Percentiles rank a stretch among this genome's conserved stretches.
These are phyloP conservation scores for Angomonas ambiguus DNA, from an alignment of 208 protist species.

Conservation along the genomic window DNA sequence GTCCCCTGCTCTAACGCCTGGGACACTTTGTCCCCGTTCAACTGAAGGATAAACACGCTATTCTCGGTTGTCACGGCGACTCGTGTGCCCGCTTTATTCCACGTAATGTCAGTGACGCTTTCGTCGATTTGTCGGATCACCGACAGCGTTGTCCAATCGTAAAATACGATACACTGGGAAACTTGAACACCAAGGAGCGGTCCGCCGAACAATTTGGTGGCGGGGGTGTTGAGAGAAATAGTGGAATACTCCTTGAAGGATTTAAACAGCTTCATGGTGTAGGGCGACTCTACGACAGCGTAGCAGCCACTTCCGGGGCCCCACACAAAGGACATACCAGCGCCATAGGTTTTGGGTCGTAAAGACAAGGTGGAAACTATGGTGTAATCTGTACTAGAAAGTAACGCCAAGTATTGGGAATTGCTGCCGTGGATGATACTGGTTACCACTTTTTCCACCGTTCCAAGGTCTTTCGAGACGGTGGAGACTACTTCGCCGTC, in stretches of 20 bases:
- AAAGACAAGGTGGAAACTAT: constrained; percentile 96
- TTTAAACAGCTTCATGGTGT: constrained; percentile 93
- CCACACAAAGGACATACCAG: constrained; percentile 96
- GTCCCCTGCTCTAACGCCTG: constrained; percentile 52
- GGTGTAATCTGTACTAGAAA: constrained; percentile 97
- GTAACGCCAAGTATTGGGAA: constrained; percentile 93
- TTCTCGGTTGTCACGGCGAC: constrained; percentile 87
- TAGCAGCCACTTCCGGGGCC: constrained; percentile 85
- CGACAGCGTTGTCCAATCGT: constrained; percentile 94
- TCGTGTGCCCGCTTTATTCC: constrained; percentile 90
- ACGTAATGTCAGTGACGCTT: constrained; percentile 82
- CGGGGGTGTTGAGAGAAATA: constrained; percentile 54
- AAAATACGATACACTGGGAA: constrained; percentile 89
- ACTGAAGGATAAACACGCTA: constrained; percentile 94
- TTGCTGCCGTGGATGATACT: constrained; percentile 92
- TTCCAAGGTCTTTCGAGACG: constrained; percentile 93
- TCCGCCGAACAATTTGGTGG: constrained; percentile 84
- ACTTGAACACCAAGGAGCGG: constrained; percentile 88
- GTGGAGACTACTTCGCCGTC: constrained; percentile 70
- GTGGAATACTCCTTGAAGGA: constrained; percentile 94
- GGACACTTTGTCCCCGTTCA: constrained; percentile 83
- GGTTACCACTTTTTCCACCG: constrained; percentile 92
- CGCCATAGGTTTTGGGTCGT: constrained; percentile 96
- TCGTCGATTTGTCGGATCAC: constrained; percentile 96
- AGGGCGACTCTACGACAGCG: constrained; percentile 88